Evolutionary conservation across 352 stramenopile species (phyloP).

Genomic region (Hyaloperonospora arabidopsidis): DNA sequence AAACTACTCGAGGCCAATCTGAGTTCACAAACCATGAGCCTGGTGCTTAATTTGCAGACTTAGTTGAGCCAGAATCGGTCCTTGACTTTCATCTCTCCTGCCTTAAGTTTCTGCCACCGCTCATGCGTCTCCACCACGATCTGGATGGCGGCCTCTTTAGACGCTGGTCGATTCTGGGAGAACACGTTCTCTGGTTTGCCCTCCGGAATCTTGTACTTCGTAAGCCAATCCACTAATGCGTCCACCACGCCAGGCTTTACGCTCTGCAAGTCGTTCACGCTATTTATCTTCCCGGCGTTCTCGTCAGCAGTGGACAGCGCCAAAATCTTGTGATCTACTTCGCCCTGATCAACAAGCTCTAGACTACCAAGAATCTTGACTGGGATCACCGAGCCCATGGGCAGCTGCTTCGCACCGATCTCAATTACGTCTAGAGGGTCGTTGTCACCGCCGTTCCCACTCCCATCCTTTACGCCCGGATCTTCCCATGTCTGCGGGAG

Average conservation of each 20-base stretch:
- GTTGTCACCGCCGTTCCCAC: conserved; percentile 94
- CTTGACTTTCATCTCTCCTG: conserved; percentile 50
- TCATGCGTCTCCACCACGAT: conserved; percentile 64
- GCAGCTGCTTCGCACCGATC: conserved; percentile 84
- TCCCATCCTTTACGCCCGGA: conserved; percentile 73
- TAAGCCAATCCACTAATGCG: conserved; percentile 92
- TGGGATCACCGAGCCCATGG: conserved; percentile 93
- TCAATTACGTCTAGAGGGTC: conserved; percentile 99
- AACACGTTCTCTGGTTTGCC: conserved; percentile 93
- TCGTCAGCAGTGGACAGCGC: conserved; percentile 88
- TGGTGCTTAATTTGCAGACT: no score
- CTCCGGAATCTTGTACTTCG: conserved; percentile 98
- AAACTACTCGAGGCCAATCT: no score
- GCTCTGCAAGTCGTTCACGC: conserved; percentile 84
- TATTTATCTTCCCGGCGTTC: conserved; percentile 79
- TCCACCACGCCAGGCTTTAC: conserved; percentile 89
- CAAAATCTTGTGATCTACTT: conserved; percentile 99
- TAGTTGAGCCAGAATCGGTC: conserved; percentile 52
- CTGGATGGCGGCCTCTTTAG: conserved; percentile 41
- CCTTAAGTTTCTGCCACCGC: conserved; percentile 64
- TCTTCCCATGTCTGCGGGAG: conserved; percentile 99
- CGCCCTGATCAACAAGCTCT: conserved; percentile 96
- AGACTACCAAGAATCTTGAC: conserved; percentile 96
- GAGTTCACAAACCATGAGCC: no score
- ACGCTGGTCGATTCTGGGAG: conserved; percentile 63